Evolutionary conservation across 116 monocot genomes (phyloP), one percentile per base, ranked within the genome.

Genomic region (Papilionanthe hybrid): DNA sequence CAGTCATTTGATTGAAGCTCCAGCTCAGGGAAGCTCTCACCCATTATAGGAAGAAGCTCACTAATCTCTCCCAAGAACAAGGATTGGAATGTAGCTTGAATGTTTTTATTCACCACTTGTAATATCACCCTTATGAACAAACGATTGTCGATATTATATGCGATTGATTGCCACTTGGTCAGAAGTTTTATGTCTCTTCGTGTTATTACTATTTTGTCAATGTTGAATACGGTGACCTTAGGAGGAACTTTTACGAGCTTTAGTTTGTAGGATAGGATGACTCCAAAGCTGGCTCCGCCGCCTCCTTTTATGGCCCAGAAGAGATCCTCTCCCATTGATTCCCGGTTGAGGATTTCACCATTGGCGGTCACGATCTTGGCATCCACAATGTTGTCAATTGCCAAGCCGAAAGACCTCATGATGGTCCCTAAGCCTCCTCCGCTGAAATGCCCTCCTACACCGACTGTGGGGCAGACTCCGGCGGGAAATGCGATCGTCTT

Each of bases 301-400:
- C 92, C 88, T 5, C 92, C 92, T 53, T 86, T 80, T 2, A 90
- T 57, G 5, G 92, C 92, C 90, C 88, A 92, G 79, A 92, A 92
- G 18, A 88, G 58, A 60, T 92, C 86, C 72, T 90, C 83, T 13
- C 90, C 84, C 92, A 90, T 92, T 44, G 85, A 82, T 1, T 29
- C 48, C 44, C 84, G 29, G 19, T 83, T 69, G 1, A 90, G 83
- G 7, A 92, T 19, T 20, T 18, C 8, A 3, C 90, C 90, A 0
- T 50, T 23, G 11, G 82, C 79, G 48, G 82, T 77, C 19, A 86
- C 86, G 13, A 92, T 23, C 9, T 48, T 55, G 10, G 83, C 90
- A 55, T 92, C 90, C 22, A 88, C 22, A 20, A 92, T 43, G 78
- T 92, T 82, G 37, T 92, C 92, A 5, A 84, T 75, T 18, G 90